Percentiles rank a stretch among this genome's conserved stretches.
phyloP scores from a whole-genome alignment of 768 basidiomycete genomes.

The Pisolithus sp. region DNA sequence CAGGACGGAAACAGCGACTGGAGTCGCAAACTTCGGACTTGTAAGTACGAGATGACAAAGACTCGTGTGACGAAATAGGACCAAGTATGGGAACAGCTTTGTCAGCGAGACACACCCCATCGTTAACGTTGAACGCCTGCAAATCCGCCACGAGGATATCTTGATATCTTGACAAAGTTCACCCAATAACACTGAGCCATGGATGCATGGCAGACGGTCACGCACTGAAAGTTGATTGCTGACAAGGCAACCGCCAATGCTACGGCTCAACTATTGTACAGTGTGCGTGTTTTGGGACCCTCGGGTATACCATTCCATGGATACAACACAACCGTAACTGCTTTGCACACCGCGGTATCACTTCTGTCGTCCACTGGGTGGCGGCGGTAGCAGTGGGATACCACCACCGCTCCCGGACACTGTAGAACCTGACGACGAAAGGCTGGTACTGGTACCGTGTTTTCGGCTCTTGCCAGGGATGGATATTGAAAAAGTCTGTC shows the following conservation, averaged over 20 bases:
- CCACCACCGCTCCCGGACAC: conserved; percentile 28
- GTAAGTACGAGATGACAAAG: background rate
- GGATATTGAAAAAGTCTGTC: conserved; percentile 87
- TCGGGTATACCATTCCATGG: background rate
- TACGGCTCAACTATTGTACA: no score
- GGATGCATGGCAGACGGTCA: no score
- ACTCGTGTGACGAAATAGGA: no score
- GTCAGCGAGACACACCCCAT: no score
- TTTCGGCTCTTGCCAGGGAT: conserved; percentile 73
- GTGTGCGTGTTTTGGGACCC: no score
- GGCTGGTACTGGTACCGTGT: conserved; percentile 27
- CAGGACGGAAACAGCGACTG: conserved; percentile 5
- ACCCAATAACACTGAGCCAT: no score
- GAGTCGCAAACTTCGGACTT: conserved; percentile 1
- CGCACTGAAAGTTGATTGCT: no score
- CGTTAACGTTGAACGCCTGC: no score
- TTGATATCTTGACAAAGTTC: no score
- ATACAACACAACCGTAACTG: background rate
- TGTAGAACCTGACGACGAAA: conserved; percentile 31
- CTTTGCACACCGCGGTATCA: conserved; percentile 3
- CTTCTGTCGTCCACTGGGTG: conserved; percentile 54
- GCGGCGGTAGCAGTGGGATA: conserved; percentile 78
- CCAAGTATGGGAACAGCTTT: no score
- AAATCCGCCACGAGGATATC: no score
- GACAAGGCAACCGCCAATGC: no score